Base-by-base conservation (phyloP, 2,329 filamentous ascomycete genomes). In the Diaporthe ampelina region DNA sequence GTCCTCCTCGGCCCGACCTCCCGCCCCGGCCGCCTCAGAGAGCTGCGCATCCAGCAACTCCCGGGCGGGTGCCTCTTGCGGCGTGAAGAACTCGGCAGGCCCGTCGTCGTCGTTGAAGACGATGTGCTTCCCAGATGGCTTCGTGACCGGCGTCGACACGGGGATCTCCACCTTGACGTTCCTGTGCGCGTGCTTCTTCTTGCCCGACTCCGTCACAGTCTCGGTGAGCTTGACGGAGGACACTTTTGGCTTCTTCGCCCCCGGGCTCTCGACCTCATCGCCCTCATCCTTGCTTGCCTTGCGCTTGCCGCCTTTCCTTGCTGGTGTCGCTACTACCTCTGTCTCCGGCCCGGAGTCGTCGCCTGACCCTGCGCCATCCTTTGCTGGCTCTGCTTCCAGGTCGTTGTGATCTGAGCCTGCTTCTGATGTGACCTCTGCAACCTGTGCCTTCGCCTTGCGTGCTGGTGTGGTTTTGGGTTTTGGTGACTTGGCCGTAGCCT, bases 1-100 rank as follows among this genome's bases (percentile, higher is more conserved):
- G 0, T 73, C 76, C 13, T 76, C 74, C 37, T 67, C 65, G 10
- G 58, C 57, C n/a, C 78, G 74, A 9, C 76, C 74, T 50, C 76
- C 59, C 45, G 76, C 58, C 10, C 40, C 70, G 7, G 74, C 74
- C 43, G 72, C 70, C 13, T 74, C 69, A 19, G 68, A 52, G 57
- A 78, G 72, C 48, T 75, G 63, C 10, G 70, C 73, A 19, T 79
- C 79, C 59, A 81, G 35, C 1, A 77, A 74, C 50, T 80, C 76
- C 54, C 58, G 75, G 1, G 59, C 70, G n/a, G 79, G 80, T 1
- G 70, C 77, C 70, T 82, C 81, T 45, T 75, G 76, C 17, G 80
- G 81, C 4, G 81, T 82, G 72, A 79, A 79, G 75, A 81, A 81
- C 74, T 81, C 79, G 21, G 80, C 67, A 2, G 72, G 72, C 58